phyloP scores from a whole-genome alignment of 495 filamentous ascomycete genomes.

The Aeminium ludgeri region DNA sequence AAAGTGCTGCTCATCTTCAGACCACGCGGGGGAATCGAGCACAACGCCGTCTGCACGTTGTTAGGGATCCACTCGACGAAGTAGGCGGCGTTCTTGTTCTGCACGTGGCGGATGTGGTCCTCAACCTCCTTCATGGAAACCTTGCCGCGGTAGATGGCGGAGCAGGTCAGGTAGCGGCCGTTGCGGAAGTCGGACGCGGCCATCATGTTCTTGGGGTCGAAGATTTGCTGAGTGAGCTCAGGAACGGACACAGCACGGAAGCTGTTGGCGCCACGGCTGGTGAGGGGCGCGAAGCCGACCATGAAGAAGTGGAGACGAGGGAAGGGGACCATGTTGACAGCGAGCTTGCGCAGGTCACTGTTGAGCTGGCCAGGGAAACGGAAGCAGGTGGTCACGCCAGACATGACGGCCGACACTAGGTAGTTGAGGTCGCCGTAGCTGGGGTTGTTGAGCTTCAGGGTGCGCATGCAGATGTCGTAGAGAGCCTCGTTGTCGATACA shows the following conservation, averaged over 20 bases:
- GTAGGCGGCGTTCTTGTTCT: conserved; percentile 99
- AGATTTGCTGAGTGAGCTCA: conserved; percentile 99
- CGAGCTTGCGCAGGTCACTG: conserved; percentile 98
- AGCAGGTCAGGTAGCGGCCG: conserved; percentile 98
- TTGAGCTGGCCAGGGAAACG: conserved; percentile 99
- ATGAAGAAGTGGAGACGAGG: conserved; percentile 99
- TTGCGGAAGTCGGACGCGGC: conserved; percentile 99
- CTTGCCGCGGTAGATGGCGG: conserved; percentile 99
- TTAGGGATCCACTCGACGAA: conserved; percentile 99
- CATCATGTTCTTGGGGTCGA: conserved; percentile 99
- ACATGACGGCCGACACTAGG: conserved; percentile 99
- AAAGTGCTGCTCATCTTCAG: conserved; percentile 99
- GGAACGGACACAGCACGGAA: conserved; percentile 97
- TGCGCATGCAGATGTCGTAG: conserved; percentile 99
- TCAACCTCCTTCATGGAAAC: conserved; percentile 99
- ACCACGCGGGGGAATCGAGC: conserved; percentile 94
- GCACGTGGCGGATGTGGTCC: conserved; percentile 99
- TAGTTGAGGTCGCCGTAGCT: conserved; percentile 99
- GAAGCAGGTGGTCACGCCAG: conserved; percentile 93
- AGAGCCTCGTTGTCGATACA: conserved; percentile 99
- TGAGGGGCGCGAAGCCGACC: conserved; percentile 98
- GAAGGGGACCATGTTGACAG: conserved; percentile 99
- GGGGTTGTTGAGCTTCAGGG: conserved; percentile 93
- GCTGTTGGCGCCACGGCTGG: conserved; percentile 79
- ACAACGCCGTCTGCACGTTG: conserved; percentile 99